phyloP scores from a whole-genome alignment of 2,329 filamentous ascomycete genomes.

The Cladophialophora psammophila region DNA sequence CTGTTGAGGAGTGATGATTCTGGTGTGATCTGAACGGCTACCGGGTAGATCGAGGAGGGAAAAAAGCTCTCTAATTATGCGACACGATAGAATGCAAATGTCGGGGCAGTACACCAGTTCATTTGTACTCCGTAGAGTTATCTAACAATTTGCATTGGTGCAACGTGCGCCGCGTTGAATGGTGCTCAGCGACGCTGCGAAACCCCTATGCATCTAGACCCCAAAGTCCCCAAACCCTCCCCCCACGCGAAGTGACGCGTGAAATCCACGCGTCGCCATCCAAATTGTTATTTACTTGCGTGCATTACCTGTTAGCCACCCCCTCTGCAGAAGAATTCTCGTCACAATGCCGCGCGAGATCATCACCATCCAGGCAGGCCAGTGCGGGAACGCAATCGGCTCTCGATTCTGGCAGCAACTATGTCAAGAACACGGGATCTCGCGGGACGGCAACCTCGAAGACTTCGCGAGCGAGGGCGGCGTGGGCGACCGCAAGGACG shows the following conservation, averaged over 20 bases:
- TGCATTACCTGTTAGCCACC: background rate
- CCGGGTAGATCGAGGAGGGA: background rate
- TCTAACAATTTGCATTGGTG: background rate
- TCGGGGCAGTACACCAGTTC: background rate
- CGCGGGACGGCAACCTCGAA: slow-evolving; percentile 93
- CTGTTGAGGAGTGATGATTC: slow-evolving; percentile 13
- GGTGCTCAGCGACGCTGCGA: too few species aligned
- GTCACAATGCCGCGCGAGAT: slow-evolving; percentile 72
- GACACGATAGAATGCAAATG: background rate
- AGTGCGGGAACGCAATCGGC: slow-evolving; percentile 57
- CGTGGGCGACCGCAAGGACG: slow-evolving; percentile 82
- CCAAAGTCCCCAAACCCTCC: background rate
- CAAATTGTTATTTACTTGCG: background rate
- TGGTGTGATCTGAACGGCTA: background rate
- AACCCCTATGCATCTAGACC: background rate
- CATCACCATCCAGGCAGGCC: slow-evolving; percentile 97
- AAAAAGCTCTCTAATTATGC: background rate
- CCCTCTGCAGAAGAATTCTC: background rate
- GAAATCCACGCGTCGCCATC: slow-evolving; percentile 17
- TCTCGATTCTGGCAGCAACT: slow-evolving; percentile 99
- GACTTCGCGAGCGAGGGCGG: slow-evolving; percentile 98
- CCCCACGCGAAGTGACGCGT: slow-evolving; percentile 12
- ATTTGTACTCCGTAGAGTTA: background rate
- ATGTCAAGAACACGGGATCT: slow-evolving; percentile 97
- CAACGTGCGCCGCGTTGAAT: background rate